These are phyloP conservation scores for Saturnispora halmiae DNA, from an alignment of 805 yeast genomes.

Conservation along the genomic window DNA sequence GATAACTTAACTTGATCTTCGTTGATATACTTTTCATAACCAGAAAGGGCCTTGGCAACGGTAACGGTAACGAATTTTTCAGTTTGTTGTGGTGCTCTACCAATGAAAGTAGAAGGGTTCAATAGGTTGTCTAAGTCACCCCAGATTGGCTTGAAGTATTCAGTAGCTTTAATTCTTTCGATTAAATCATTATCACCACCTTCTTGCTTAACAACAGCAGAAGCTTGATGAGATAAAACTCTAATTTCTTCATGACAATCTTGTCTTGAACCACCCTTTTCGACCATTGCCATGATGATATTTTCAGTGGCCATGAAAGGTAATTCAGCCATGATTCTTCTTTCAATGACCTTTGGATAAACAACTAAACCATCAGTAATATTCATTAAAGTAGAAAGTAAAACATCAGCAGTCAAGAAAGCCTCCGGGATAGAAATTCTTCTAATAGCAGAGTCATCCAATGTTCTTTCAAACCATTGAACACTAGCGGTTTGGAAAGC, in stretches of 20 bases:
- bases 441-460: slow-evolving; percentile 96
- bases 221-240: slow-evolving; percentile 94
- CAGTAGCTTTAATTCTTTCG: slow-evolving; percentile 69
- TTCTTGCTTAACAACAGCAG: slow-evolving; percentile 92
- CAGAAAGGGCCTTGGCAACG: slow-evolving; percentile 73
- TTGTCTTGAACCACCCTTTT: slow-evolving; percentile 95
- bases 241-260: slow-evolving; percentile 97
- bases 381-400: slow-evolving; percentile 80
- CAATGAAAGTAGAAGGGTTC: slow-evolving; percentile 91
- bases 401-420: slow-evolving; percentile 89
- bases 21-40: slow-evolving; percentile 50
- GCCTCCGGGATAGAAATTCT: slow-evolving; percentile 96
- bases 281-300: slow-evolving; percentile 99
- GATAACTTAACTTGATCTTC: slow-evolving; percentile 66
- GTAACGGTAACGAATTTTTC: slow-evolving; percentile 83
- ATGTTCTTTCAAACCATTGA: slow-evolving; percentile 98
- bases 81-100: slow-evolving; percentile 97
- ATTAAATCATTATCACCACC: slow-evolving; percentile 98
- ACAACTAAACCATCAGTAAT: slow-evolving; percentile 94
- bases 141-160: slow-evolving; percentile 86
- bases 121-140: slow-evolving; percentile 67
- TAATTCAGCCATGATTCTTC: slow-evolving; percentile 87
- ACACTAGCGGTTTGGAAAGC: slow-evolving; percentile 96
- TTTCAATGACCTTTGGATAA: slow-evolving; percentile 96
- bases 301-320: slow-evolving; percentile 99